Evolutionary conservation across 768 basidiomycete genomes (phyloP), one percentile per base, ranked within the genome.

Genomic region (Suillus lakei): DNA sequence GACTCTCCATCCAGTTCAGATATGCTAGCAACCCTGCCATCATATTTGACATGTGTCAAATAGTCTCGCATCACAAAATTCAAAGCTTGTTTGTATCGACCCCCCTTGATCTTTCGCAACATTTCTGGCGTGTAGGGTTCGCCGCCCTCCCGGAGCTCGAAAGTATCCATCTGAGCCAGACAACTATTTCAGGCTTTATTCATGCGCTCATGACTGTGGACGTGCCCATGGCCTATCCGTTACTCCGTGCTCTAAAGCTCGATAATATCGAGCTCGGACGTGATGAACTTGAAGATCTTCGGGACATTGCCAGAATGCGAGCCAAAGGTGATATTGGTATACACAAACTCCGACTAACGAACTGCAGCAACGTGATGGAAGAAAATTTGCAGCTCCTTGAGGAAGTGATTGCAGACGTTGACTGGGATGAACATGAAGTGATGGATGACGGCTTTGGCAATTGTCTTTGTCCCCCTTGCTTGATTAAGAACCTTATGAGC

Each of bases 381-480:
- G 44, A 12, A 23, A 9, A 8, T 1, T 58, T 67, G 12, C 55
- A 51, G 28, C 38, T 6, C 1, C 55, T 72, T 51, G 60, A 38
- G 53, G 39, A 26, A 16, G 66, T 51, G n/a, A 67, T 68, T 38
- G 28, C 34, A 48, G 55, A 69, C 16, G 61, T 73, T 46, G 12
- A 61, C 15, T 75, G 73, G 72, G 70, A 75, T 48, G 60, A 59
- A 12, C 5, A 66, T 43, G 61, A 55, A 23, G 64, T 56, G 30
- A 50, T 43, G 12, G 53, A 55, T 10, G 4, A 10, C 12, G n/a
- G 13, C n/a, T n/a, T n/a, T n/a, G n/a, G 12, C 12, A 12, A 12
- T 18, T 43, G 41, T 43, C 7, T 43, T 43, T 43, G 8, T 43
- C 41, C 41, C 18, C 21, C 18, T 21, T 8, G 41, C 41, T 43